phyloP scores from a whole-genome alignment of 2,329 filamentous ascomycete species.

The Cadophora sp. region DNA sequence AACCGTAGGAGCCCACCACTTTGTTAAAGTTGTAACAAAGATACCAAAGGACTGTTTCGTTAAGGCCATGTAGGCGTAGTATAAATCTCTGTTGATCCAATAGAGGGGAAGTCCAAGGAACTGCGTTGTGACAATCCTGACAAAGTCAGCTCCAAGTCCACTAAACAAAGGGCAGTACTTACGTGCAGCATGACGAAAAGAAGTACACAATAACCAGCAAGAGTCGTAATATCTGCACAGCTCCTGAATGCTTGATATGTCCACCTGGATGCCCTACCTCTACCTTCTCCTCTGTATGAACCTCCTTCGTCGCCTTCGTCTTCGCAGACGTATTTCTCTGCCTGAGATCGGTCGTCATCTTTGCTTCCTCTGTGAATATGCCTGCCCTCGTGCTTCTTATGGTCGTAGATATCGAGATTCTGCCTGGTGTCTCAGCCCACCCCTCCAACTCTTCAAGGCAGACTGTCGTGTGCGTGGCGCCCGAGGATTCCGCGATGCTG shows the following conservation, averaged over 20 bases:
- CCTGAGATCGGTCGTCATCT: slow-evolving; percentile 39
- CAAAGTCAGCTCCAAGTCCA: slow-evolving; percentile 32
- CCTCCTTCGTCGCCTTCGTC: background rate
- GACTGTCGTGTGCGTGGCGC: slow-evolving; percentile 36
- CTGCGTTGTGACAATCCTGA: slow-evolving; percentile 73
- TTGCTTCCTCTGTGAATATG: slow-evolving; percentile 12
- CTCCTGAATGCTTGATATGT: slow-evolving; percentile 43
- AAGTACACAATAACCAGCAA: slow-evolving; percentile 42
- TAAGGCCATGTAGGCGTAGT: slow-evolving; percentile 85
- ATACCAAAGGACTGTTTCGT: slow-evolving; percentile 87
- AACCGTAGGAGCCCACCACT: slow-evolving; percentile 86
- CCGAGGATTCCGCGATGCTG: slow-evolving; percentile 20
- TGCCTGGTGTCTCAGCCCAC: slow-evolving; percentile 12
- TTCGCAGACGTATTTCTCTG: slow-evolving; percentile 36
- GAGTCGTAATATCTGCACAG: slow-evolving; percentile 41
- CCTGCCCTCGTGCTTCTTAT: slow-evolving; percentile 8
- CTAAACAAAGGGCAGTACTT: slow-evolving; percentile 25
- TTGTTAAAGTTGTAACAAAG: slow-evolving; percentile 78
- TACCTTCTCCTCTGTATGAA: slow-evolving; percentile 19
- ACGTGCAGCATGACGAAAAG: slow-evolving; percentile 41
- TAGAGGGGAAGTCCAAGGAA: slow-evolving; percentile 80
- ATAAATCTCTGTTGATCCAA: slow-evolving; percentile 76
- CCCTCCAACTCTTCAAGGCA: slow-evolving; percentile 12
- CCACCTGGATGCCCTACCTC: slow-evolving; percentile 44
- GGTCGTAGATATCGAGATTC: slow-evolving; percentile 8